phyloP scores from a whole-genome alignment of 1,284 basidiomycete genomes.

The Microbotryum intermedium region DNA sequence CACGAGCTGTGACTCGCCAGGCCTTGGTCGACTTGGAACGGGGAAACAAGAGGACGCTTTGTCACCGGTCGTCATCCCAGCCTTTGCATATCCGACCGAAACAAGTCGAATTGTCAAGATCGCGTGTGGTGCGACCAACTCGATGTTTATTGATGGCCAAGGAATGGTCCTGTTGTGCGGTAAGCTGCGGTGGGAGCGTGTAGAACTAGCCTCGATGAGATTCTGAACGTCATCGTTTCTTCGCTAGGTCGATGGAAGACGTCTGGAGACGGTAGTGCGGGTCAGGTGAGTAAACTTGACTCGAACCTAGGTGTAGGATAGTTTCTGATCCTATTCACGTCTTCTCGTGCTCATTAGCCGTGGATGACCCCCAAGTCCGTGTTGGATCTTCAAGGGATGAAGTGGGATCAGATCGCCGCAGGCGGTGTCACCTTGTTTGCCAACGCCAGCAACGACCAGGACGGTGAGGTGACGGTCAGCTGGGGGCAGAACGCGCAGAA shows the following conservation, averaged over 20 bases:
- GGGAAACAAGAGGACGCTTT: conserved; percentile 72
- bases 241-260: conserved; percentile 64
- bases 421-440: conserved; percentile 89
- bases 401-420: conserved; percentile 41
- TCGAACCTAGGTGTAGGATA: neutral
- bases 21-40: conserved; percentile 43
- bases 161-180: conserved; percentile 46
- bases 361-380: conserved; percentile 73
- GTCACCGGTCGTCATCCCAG: conserved; percentile 56
- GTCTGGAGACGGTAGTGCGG: conserved; percentile 66
- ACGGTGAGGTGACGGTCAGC: conserved; percentile 65
- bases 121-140: conserved; percentile 71
- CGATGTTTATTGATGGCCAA: conserved; percentile 73
- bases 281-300: conserved; percentile 30
- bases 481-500: conserved; percentile 62
- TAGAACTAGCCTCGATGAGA: neutral
- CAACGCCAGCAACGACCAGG: conserved; percentile 57
- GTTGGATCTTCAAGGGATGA: conserved; percentile 62
- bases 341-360: conserved; percentile 52
- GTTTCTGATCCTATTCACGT: neutral
- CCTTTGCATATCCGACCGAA: conserved; percentile 66
- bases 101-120: conserved; percentile 57
- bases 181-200: conserved; percentile 6
- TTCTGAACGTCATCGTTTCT: conserved; percentile 33
- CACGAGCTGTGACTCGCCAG: conserved; percentile 51